Evolutionary conservation across 1,139 yeast species (phyloP).

Genomic region (Yamadazyma membranifaciens): DNA sequence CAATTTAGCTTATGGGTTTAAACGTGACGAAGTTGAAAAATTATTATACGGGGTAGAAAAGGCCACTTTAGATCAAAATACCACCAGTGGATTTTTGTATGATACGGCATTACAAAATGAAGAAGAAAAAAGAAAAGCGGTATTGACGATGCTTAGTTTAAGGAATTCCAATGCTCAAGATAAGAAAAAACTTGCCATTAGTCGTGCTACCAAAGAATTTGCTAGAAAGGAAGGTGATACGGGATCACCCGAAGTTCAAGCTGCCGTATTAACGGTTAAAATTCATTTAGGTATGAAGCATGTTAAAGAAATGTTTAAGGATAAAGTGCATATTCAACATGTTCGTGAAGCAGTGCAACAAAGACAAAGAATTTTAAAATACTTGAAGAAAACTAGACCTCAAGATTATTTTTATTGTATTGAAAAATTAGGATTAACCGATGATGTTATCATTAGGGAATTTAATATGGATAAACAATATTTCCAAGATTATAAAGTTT

Average conservation of each 20-base stretch:
- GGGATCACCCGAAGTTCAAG: constrained; percentile 94
- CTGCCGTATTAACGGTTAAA: constrained; percentile 81
- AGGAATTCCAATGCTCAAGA: constrained; percentile 67
- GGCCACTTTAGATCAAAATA: constrained; percentile 32
- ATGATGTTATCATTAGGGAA: constrained; percentile 72
- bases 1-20: constrained; percentile 59
- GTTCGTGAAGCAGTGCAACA: constrained; percentile 84
- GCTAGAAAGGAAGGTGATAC: constrained; percentile 86
- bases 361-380: constrained; percentile 79
- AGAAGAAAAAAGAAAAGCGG: constrained; percentile 63
- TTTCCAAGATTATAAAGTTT: constrained; percentile 81
- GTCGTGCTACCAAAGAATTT: constrained; percentile 74
- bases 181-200: constrained; percentile 55
- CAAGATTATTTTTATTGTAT: constrained; percentile 82
- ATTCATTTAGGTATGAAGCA: constrained; percentile 80
- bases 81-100: constrained; percentile 33
- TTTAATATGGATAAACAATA: constrained; percentile 83
- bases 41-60: constrained; percentile 73
- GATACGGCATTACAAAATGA: constrained; percentile 46
- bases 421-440: constrained; percentile 83
- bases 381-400: constrained; percentile 76
- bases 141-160: constrained; percentile 70
- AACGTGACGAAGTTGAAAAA: constrained; percentile 67
- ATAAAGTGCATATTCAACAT: constrained; percentile 62
- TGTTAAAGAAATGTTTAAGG: constrained; percentile 70